These are phyloP conservation scores for Aspergillus clavatus DNA, from an alignment of 2,329 filamentous ascomycete genomes.

Conservation along the genomic window DNA sequence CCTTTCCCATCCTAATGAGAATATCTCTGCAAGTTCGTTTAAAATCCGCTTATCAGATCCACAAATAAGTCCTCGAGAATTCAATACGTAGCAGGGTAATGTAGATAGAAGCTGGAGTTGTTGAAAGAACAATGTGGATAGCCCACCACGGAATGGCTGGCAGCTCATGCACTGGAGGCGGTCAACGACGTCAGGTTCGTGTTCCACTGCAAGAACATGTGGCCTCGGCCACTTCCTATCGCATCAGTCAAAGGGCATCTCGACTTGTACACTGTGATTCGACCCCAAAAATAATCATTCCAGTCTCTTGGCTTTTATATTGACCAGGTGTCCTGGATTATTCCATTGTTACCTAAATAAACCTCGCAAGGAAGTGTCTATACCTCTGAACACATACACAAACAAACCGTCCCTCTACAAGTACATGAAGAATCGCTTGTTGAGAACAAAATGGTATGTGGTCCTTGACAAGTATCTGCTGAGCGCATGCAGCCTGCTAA, in stretches of 20 bases:
- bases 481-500: not conserved
- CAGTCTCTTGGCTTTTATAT: not conserved
- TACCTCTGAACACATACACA: not conserved
- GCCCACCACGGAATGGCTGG: too few species aligned
- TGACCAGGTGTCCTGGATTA: not conserved
- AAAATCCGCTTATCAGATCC: too few species aligned
- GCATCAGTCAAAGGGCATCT: constrained; percentile 6
- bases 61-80: too few species aligned
- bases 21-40: too few species aligned
- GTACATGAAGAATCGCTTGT: not conserved
- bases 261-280: constrained; percentile 9
- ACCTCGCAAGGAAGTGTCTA: too few species aligned
- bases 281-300: constrained; percentile 1
- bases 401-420: not conserved
- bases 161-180: constrained; percentile 22
- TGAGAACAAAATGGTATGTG: constrained; percentile 16
- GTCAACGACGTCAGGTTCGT: constrained; percentile 31
- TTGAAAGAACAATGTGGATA: too few species aligned
- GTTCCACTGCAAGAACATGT: constrained; percentile 28
- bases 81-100: too few species aligned
- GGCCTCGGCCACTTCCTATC: constrained; percentile 20
- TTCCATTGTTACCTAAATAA: not conserved
- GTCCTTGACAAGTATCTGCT: not conserved
- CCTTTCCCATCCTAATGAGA: too few species aligned
- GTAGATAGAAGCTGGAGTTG: too few species aligned